These are phyloP conservation scores for Aaosphaeria pasadenensis DNA, from an alignment of 2,329 filamentous ascomycete genomes.

Conservation along the genomic window DNA sequence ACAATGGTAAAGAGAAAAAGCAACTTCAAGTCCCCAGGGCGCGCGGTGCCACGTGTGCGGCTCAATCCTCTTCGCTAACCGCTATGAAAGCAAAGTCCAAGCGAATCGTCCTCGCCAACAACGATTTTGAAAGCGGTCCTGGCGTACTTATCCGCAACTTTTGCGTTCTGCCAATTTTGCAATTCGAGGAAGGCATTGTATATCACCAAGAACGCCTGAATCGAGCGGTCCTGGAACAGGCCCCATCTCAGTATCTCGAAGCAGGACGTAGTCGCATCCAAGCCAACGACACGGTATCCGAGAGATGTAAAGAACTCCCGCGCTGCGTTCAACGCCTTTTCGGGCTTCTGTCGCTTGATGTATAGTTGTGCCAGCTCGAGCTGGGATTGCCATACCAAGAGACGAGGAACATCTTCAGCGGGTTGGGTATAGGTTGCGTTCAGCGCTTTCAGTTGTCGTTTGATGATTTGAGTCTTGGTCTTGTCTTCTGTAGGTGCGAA, in stretches of 20 bases:
- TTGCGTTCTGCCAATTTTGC: slow-evolving; percentile 9
- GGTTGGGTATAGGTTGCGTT: slow-evolving; percentile 15
- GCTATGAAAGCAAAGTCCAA: too few relatives aligned
- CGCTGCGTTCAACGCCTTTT: slow-evolving; percentile 6
- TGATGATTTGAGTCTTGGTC: slow-evolving; percentile 1
- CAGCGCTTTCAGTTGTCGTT: slow-evolving; percentile 11
- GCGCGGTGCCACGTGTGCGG: too few relatives aligned
- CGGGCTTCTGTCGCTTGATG: slow-evolving; percentile 1
- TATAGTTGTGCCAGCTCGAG: slow-evolving; percentile 12
- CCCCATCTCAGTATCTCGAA: slow-evolving; percentile 29
- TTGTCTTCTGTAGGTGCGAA: neutral
- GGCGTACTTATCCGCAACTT: slow-evolving; percentile 28
- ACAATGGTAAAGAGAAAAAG: too few relatives aligned
- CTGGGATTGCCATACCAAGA: slow-evolving; percentile 16
- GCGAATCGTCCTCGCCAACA: slow-evolving; percentile 28
- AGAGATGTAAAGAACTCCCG: slow-evolving; percentile 5
- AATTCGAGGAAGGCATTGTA: slow-evolving; percentile 17
- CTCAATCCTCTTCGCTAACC: too few relatives aligned
- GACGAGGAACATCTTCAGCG: slow-evolving; percentile 15
- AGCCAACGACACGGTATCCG: slow-evolving; percentile 12
- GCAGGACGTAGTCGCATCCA: slow-evolving; percentile 5
- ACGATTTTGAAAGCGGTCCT: slow-evolving; percentile 29
- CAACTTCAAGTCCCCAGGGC: too few relatives aligned
- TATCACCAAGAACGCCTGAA: slow-evolving; percentile 28
- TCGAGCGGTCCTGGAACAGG: slow-evolving; percentile 14